A percentile compares a stretch with the other conserved stretches of the same genome.
phyloP scores from a whole-genome alignment of 139 green algal species.

The Desmodesmus armatus region DNA sequence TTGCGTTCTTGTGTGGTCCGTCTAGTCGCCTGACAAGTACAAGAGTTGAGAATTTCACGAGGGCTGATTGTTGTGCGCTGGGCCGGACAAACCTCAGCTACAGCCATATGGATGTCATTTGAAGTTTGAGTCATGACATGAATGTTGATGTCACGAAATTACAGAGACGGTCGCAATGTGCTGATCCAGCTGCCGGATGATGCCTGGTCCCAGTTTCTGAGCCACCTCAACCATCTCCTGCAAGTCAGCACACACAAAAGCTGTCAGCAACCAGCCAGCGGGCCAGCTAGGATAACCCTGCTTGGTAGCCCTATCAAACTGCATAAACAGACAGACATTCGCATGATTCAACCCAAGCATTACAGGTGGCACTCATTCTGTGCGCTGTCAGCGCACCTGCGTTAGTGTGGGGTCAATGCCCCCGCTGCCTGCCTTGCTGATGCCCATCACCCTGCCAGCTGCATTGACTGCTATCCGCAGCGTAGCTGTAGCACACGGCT shows the following conservation, averaged over 20 bases:
- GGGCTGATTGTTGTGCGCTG: not conserved
- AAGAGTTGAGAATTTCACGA: not conserved
- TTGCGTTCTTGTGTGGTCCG: not conserved
- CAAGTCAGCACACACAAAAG: constrained; percentile 9
- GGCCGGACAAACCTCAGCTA: not conserved
- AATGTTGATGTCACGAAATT: not conserved
- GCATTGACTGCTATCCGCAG: constrained; percentile 59
- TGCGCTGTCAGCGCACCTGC: constrained; percentile 21
- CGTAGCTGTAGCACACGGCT: constrained; percentile 47
- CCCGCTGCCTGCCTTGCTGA: constrained; percentile 46
- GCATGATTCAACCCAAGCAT: too few species aligned
- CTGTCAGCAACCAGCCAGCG: too few species aligned
- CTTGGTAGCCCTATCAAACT: too few species aligned
- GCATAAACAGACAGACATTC: too few species aligned
- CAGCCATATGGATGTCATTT: not conserved
- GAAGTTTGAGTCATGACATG: not conserved
- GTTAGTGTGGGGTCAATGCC: constrained; percentile 49
- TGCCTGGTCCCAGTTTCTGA: constrained; percentile 45
- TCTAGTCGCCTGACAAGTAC: not conserved
- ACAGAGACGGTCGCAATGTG: constrained; percentile 39
- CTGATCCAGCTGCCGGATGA: constrained; percentile 39
- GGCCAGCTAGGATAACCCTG: too few species aligned
- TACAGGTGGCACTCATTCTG: constrained; percentile 6
- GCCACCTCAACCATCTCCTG: constrained; percentile 42
- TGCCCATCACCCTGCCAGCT: constrained; percentile 38